phyloP scores from a whole-genome alignment of 805 yeast species.

The Zygosaccharomyces bisporus region DNA sequence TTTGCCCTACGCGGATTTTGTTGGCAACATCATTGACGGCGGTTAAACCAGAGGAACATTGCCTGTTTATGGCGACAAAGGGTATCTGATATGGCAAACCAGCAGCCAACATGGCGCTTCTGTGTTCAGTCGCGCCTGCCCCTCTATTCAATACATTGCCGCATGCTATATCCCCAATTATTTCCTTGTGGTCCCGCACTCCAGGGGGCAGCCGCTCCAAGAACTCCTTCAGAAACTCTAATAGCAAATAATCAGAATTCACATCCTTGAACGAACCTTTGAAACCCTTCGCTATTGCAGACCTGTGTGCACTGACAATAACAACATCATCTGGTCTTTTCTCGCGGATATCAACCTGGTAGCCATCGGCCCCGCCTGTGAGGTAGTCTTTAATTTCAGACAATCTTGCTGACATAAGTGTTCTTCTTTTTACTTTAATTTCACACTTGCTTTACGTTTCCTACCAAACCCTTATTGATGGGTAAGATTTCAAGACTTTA shows the following conservation, averaged over 20 bases:
- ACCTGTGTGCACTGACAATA: constrained; percentile 83
- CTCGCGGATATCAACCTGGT: constrained; percentile 11
- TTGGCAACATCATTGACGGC: constrained; percentile 87
- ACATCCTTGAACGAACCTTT: constrained; percentile 82
- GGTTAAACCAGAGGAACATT: constrained; percentile 91
- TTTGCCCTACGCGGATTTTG: constrained; percentile 83
- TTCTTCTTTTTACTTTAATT: neutral
- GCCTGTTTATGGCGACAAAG: constrained; percentile 83
- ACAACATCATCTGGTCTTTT: constrained; percentile 87
- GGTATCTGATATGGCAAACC: constrained; percentile 82
- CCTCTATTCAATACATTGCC: constrained; percentile 92
- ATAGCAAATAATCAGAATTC: constrained; percentile 72
- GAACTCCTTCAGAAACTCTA: constrained; percentile 59
- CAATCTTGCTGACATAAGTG: constrained; percentile 31
- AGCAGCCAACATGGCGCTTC: constrained; percentile 88
- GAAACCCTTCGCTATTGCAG: constrained; percentile 85
- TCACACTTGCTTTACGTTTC: neutral
- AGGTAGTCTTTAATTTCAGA: constrained; percentile 31
- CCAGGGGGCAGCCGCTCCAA: constrained; percentile 45
- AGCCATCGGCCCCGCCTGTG: constrained; percentile 15
- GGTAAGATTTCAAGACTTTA: too few relatives aligned
- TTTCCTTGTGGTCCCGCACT: constrained; percentile 46
- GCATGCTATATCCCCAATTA: constrained; percentile 79
- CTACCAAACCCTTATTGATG: neutral
- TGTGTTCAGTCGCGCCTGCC: constrained; percentile 92